Base-by-base conservation (phyloP, 345 rosid genomes). In the Streptanthus diversifolius region DNA sequence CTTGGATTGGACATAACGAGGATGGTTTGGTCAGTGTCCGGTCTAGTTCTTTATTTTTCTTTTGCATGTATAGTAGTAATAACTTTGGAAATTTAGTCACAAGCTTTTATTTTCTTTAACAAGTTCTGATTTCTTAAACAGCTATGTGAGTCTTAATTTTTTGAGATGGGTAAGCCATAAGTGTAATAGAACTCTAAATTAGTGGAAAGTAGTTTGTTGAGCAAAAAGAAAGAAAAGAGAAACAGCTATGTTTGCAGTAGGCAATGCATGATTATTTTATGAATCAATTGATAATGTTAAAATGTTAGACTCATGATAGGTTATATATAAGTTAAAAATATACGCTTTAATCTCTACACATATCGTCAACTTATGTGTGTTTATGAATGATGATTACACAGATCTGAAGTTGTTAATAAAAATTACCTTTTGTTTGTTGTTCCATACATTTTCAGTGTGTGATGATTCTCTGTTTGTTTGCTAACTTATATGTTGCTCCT, bases 1-100 rank as follows among this genome's bases (percentile, higher is more conserved):
- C 62, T 70, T 70, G n/a, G 80, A 77, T 64, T 63, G 24, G 80
- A 77, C 76, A 77, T 56, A 56, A 64, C 80, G 58, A 70, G 54
- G 40, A 64, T 64, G 22, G 68, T 48, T 54, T 64, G 76, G 71
- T 57, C 71, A 54, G 27, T 56, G 75, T 64, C 74, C 57, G 12
- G 7, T 56, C 32, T 47, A 17, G 8, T 55, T 73, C 2, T 58
- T 57, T 6, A 1, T 37, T 52, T 52, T 68, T 18, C 2, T 67
- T 55, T 51, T 44, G 10, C 0, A 29, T 39, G 53, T 55, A 24
- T 47, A 4, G 13, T 37, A 35, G 8, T 33, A 32, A 49, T 11
- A 22, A 9, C 15, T 57, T 33, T 35, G 27, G 27, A 57, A 29
- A 33, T 39, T 17, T 53, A 10, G 22, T 22, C 8, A 58, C 27